Evolutionary conservation across 2,329 filamentous ascomycete genomes (phyloP).

Genomic region (Aspergillus hiratsukae): DNA sequence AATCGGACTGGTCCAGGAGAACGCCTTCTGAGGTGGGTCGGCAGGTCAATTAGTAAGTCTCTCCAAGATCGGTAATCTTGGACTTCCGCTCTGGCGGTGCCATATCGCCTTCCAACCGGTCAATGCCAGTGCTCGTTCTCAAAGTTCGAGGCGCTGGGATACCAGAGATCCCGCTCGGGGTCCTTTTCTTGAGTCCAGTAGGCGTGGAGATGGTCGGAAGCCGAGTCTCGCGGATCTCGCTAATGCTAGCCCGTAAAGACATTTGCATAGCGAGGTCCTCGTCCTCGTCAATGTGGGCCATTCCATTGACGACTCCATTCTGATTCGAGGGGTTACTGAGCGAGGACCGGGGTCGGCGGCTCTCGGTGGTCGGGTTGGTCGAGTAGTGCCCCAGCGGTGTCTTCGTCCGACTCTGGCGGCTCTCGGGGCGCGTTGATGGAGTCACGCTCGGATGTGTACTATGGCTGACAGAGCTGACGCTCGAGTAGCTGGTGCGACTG

Average conservation of each 20-base stretch:
- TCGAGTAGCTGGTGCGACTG: conserved; percentile 63
- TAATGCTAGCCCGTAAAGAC: conserved; percentile 21
- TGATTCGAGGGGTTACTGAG: conserved; percentile 58
- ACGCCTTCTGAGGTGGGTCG: conserved; percentile 5
- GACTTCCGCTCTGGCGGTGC: conserved; percentile 45
- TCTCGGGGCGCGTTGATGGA: conserved; percentile 55
- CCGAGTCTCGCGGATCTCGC: conserved; percentile 28
- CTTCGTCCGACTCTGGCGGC: conserved; percentile 60
- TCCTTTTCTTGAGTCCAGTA: conserved; percentile 46
- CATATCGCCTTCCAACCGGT: conserved; percentile 41
- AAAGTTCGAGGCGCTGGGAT: conserved; percentile 38
- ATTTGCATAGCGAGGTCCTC: conserved; percentile 46
- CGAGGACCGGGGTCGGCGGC: conserved; percentile 64
- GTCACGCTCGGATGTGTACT: conserved; percentile 33
- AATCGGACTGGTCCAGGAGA: conserved; percentile 11
- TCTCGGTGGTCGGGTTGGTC: conserved; percentile 44
- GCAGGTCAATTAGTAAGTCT: conserved; percentile 47
- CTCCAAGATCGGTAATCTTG: conserved; percentile 52
- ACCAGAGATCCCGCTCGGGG: conserved; percentile 44
- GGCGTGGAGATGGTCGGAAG: conserved; percentile 49
- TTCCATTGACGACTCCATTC: conserved; percentile 52
- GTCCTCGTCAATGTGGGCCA: conserved; percentile 53
- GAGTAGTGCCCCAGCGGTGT: conserved; percentile 60
- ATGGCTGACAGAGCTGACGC: conserved; percentile 38
- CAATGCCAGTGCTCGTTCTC: conserved; percentile 34